Conservation (phyloP, 1,284 basidiomycete genomes). For the Ustilago curta region DNA sequence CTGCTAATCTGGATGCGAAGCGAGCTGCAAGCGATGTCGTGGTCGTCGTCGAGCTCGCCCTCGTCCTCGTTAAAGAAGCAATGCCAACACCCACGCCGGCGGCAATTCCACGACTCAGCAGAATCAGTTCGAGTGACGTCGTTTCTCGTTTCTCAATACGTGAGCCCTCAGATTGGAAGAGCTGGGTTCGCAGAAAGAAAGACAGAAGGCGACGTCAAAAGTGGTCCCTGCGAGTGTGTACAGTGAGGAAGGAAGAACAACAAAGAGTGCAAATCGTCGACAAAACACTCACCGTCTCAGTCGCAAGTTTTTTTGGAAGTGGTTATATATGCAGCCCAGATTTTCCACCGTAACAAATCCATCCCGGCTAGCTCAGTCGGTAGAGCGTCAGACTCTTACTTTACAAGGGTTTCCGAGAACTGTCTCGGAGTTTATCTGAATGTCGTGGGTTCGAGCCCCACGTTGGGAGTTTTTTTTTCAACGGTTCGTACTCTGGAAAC, state of each 20-base stretch:
- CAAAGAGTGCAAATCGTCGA: too few species aligned
- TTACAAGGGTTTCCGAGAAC: conserved; percentile 32
- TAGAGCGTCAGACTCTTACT: conserved; percentile 70
- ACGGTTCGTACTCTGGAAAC: too few species aligned
- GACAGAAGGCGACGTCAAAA: too few species aligned
- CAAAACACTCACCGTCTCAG: not conserved
- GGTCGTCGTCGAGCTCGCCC: not conserved
- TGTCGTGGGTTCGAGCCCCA: conserved; percentile 69
- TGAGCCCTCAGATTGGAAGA: not conserved
- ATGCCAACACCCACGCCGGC: not conserved
- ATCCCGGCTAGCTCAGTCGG: conserved; percentile 70
- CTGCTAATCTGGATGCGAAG: not conserved
- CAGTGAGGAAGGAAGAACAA: too few species aligned
- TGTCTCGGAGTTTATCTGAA: conserved; percentile 53
- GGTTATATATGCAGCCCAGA: not conserved
- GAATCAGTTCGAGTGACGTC: not conserved
- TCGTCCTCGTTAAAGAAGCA: not conserved
- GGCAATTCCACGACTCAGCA: too few species aligned
- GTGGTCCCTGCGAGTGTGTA: too few species aligned
- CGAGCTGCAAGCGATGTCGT: not conserved
- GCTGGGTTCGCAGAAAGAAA: not conserved
- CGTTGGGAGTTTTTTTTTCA: too few species aligned
- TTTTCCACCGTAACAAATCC: not conserved
- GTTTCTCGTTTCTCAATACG: not conserved
- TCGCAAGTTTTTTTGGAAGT: not conserved